Evolutionary conservation across 768 basidiomycete genomes (phyloP), one percentile per base, ranked within the genome.

Genomic region (Psilocybe subaeruginosa): DNA sequence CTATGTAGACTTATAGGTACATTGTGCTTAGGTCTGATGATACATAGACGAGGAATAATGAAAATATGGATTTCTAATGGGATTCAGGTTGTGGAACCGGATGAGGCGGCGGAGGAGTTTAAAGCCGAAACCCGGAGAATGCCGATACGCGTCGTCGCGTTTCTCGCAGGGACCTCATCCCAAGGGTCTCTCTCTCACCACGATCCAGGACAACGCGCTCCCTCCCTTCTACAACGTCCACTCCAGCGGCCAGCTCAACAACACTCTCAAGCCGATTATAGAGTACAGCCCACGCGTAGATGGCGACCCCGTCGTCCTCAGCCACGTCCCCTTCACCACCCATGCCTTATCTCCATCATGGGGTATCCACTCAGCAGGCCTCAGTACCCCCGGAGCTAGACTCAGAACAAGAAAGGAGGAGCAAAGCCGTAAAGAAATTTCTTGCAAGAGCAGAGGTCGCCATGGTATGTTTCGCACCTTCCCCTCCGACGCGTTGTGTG

Each of bases 321-420:
- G 83, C 89, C 68, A 93, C 92, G 72, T 92, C 91, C 60, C 87
- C 89, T 69, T 93, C 92, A 53, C 92, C 92, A 27, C 87, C 88
- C 64, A 80, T 87, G 72, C 74, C 83, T 71, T 90, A 84, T 78
- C 78, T 85, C 60, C 80, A 81, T 60, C 82, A 76, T 73, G 73
- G 76, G 49, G 69, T 76, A 57, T 74, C 76, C 31, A 66, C 79
- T 66, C 75, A 78, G 68, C 74, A 78, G 66, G 61, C 78, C 51
- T 54, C 75, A 41, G 61, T 72, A 61, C 66, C 77, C 50, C 58
- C 73, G 45, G 58, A 72, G 39, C 72, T 73, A 12, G 82, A 84
- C 69, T 11, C 50, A 35, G 88, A 89, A 63, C 77, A 74, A 62
- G 89, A 90, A 57, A 80, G 85, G 60, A 80, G 87, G 65, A 83